Evolutionary conservation across 2,329 filamentous ascomycete species (phyloP), one percentile per base, ranked within the genome.

Genomic region (Diaporthe amygdali): DNA sequence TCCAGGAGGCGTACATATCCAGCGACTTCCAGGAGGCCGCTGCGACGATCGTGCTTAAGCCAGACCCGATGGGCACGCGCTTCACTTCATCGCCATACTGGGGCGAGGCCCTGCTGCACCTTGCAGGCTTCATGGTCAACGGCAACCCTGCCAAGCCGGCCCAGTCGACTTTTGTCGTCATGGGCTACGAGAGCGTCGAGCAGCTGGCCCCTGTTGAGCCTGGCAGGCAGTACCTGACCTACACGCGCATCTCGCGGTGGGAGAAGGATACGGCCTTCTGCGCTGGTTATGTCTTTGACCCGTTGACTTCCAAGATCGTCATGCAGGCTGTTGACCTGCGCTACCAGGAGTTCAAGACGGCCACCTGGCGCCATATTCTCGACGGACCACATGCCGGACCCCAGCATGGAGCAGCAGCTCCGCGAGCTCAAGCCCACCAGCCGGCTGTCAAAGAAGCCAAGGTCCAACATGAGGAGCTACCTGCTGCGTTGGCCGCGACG

Each of bases 81-180:
- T 66, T 47, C 27, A 72, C 69, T 22, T 74, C 73, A 41, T 74
- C 64, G 67, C 75, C 75, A 2, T 77, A 77, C 59, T 71, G 74
- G 69, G 70, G 64, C 44, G 76, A 76, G 66, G 70, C 74, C 22
- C 72, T 77, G 46, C 72, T 75, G 4, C 75, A 77, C 41, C 66
- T 76, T 37, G 73, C 66, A 0, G 76, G 72, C 10, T 77, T 77
- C 44, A 59, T 71, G 37, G 37, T 73, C 25, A 76, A 77, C 20
- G 72, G 68, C 51, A 72, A 72, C 25, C 49, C 66, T 12, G 72
- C 52, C 22, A 71, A 68, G 9, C 56, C 70, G 17, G 27, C 44
- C 2, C 72, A 71, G n/a, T 59, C 56, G n/a, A 61, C 74, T 46
- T 72, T 73, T 64, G 73, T 76, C 66, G 73, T 74, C 34, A 73